Evolutionary conservation across 164 flowering plant species (phyloP), one percentile per base, ranked within the genome.

Genomic region (Pachysandra terminalis): DNA sequence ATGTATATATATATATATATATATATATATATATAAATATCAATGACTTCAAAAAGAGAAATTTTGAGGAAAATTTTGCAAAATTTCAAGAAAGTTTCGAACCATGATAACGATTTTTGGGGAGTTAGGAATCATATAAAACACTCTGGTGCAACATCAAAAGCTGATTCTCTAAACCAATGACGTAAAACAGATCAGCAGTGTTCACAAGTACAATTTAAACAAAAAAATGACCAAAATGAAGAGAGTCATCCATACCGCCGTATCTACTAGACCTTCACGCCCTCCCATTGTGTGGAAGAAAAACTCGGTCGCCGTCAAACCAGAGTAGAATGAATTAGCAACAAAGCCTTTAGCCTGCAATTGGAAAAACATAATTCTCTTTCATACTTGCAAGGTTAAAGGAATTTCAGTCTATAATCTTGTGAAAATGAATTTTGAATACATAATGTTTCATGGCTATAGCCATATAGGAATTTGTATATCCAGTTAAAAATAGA

Each of bases 201-300:
- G 3, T 32, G 37, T 32, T 32, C 37, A 32, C 37, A 32, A 32
- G 37, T 32, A 32, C 37, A 32, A 32, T 32, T 32, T 7, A 32
- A 32, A 32, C 37, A 32, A 7, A 32, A 7, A 32, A 59, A 59
- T 49, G 24, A 54, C 9, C 3, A 35, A 35, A 24, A 0, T 14
- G 28, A 17, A 54, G 26, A 49, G 15, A 69, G 28, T 17, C 28
- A 56, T 35, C 51, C 77, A 63, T 89, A 96, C 99, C 81, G 99
- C 98, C 13, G 99, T 96, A 80, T 96, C 99, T 14, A 93, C 98
- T 64, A 96, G 97, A 17, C 99, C 99, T 82, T 96, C 99, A 80
- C 99, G 86, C 19, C 99, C 99, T 65, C 91, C 99, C 99, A 96
- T 96, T 23, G 99, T 96, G 73, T 96, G 99, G 72, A 96, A 96